Conservation (phyloP, 139 green algal species). For the Raphidocelis subcapitata region DNA sequence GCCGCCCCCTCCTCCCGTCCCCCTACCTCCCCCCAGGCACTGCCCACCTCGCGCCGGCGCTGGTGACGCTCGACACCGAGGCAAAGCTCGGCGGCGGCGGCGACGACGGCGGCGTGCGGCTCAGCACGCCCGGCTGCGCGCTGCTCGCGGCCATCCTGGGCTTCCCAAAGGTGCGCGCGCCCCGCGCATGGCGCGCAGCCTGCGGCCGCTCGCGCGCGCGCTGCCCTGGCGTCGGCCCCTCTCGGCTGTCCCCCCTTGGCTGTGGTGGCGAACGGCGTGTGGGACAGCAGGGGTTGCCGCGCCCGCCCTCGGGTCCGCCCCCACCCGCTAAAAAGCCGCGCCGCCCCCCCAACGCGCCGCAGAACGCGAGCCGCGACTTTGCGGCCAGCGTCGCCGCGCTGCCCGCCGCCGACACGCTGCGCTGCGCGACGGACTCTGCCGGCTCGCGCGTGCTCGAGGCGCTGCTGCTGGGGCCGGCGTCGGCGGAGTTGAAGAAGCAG, state of each 20-base stretch:
- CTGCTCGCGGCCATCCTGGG: conserved; percentile 19
- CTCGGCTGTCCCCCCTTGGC: too few relatives aligned
- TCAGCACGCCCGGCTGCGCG: conserved; percentile 23
- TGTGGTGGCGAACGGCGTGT: too few relatives aligned
- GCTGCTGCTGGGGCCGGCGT: conserved; percentile 31
- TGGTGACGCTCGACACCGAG: conserved; percentile 51
- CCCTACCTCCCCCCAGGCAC: conserved; percentile 20
- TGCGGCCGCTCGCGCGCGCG: too few relatives aligned
- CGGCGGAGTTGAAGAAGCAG: conserved; percentile 37
- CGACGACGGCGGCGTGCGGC: not conserved
- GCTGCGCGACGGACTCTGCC: conserved; percentile 44
- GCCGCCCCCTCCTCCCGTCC: not conserved
- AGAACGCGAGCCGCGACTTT: conserved; percentile 32
- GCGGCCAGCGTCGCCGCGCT: conserved; percentile 27
- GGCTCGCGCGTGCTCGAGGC: conserved; percentile 67
- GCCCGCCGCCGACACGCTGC: conserved; percentile 19
- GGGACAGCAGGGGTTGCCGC: too few relatives aligned
- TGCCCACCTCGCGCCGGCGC: conserved; percentile 30
- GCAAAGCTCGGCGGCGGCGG: conserved; percentile 1
- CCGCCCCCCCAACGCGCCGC: not conserved
- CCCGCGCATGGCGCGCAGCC: too few relatives aligned
- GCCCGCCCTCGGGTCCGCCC: too few relatives aligned
- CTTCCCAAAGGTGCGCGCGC: too few relatives aligned
- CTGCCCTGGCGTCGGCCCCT: too few relatives aligned
- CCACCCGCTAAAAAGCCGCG: too few relatives aligned